Evolutionary conservation across 495 filamentous ascomycete genomes (phyloP), one percentile per base, ranked within the genome.

Genomic region (Amniculicola lignicola): DNA sequence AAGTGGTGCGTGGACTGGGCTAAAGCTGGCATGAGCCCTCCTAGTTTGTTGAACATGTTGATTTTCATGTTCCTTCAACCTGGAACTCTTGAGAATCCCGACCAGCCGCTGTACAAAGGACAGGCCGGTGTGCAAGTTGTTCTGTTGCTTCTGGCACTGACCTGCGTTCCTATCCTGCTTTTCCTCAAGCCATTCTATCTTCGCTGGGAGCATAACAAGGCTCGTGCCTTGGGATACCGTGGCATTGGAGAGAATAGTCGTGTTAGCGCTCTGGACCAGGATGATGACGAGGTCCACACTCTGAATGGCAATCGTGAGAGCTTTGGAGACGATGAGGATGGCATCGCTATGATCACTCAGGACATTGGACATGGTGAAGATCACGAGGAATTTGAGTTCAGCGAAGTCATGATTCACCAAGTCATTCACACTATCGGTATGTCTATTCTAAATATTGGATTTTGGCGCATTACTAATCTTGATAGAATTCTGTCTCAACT

Each of bases 1-100:
- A 99, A 99, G 72, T 99, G 93, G 93, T 83, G 81, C 16, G 78
- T 95, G 33, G 85, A 97, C 69, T 98, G 93, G 93, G 69, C 74
- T 55, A 84, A 77, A 19, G 75, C 76, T 24, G 81, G 69, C n/a
- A 57, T 76, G 51, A 74, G 78, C 24, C 88, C 94, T 2, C 93
- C 93, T 0, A 87, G 89, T 62, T 76, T 99, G 22, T 74, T 99
- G 53, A 99, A 99, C 79, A 96, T 96, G 90, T 78, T 99, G 61
- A 99, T 99, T 67, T 95, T 95, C 80, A 99, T 99, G 93, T 97
- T 99, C 76, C 75, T 99, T 45, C 81, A 82, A 47, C 93, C 93
- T 4, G 89, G 89, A 21, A 86, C 68, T 0, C 74, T 97, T 40
- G 81, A 86, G 37, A 41, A 59, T 15, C 56, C 56, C 11, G 68